Base-by-base conservation (phyloP, 768 basidiomycete genomes). In the Rhodotorula babjevae region DNA sequence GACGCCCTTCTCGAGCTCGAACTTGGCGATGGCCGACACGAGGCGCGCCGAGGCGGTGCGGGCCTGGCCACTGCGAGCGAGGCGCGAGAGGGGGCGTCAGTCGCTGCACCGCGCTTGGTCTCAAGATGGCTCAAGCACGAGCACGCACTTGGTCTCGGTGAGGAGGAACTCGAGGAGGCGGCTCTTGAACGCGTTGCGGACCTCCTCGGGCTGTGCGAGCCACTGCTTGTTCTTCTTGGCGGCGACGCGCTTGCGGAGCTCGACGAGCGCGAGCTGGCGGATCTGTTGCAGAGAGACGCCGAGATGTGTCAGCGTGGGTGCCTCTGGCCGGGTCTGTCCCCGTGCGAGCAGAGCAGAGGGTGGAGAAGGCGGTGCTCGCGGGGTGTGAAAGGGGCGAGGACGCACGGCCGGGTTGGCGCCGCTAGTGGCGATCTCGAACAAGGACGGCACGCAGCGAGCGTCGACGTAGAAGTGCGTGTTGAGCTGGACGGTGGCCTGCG, bases 231-330 rank as follows among this genome's bases (percentile, higher is more conserved):
- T 90, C 76, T 89, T 90, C 78, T 89, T 89, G 80, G 87, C 86
- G 40, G 85, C 81, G 71, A 97, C 87, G 69, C 95, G 90, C 85
- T 99, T 99, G 77, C 95, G 87, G 80, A 97, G 85, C 83, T 99
- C 96, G 67, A 97, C 93, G 15, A 94, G 93, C 61, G 94, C 92
- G 31, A 99, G 86, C 87, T 99, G 96, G 72, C 93, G 91, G 74
- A 97, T 88, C 94, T 99, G 79, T 33, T 14, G 42, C 42, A 42
- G 42, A 7, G 3, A 3, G 29, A 12, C 16, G 9, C 0, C 1
- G 1, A 31, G n/a, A n/a, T 5, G 49, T 25, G 52, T 52, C 36
- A 63, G 52, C 52, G n/a, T n/a, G n/a, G n/a, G n/a, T n/a, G n/a
- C n/a, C n/a, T n/a, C n/a, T n/a, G n/a, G n/a, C n/a, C n/a, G n/a